Conservation (phyloP, 306 rosid species). For the Elaeagnus macrophylla region DNA sequence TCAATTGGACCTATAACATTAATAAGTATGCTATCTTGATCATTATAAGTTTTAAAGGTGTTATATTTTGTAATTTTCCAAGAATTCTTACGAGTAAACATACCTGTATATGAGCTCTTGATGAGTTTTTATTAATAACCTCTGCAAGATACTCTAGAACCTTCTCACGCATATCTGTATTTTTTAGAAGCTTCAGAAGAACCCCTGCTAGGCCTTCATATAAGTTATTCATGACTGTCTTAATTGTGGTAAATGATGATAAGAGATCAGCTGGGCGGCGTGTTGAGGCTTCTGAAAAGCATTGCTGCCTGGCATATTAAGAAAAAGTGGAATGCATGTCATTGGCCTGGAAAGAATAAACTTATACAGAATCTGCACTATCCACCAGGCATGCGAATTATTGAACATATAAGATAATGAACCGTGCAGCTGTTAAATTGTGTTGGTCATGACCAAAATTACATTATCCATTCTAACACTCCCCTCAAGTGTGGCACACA, state of each 20-base stretch:
- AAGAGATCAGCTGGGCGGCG: conserved; percentile 71
- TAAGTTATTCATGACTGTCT: conserved; percentile 67
- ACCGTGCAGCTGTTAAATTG: too few relatives aligned
- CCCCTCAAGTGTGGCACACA: too few relatives aligned
- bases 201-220: conserved; percentile 76
- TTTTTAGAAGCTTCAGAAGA: conserved; percentile 69
- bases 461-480: too few relatives aligned
- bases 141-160: conserved; percentile 88
- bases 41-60: too few relatives aligned
- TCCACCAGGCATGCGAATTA: too few relatives aligned
- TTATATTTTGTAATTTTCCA: too few relatives aligned
- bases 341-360: too few relatives aligned
- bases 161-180: conserved; percentile 70
- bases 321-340: not conserved
- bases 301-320: conserved; percentile 63
- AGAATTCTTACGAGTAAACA: not conserved
- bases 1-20: too few relatives aligned
- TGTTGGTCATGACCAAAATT: too few relatives aligned
- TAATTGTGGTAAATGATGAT: conserved; percentile 76
- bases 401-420: too few relatives aligned
- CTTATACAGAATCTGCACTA: too few relatives aligned
- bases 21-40: too few relatives aligned
- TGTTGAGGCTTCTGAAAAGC: conserved; percentile 85
- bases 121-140: conserved; percentile 86
- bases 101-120: conserved; percentile 97